These are phyloP conservation scores for Pestalotiopsis sp. DNA, from an alignment of 2,329 filamentous ascomycete genomes.

Conservation along the genomic window DNA sequence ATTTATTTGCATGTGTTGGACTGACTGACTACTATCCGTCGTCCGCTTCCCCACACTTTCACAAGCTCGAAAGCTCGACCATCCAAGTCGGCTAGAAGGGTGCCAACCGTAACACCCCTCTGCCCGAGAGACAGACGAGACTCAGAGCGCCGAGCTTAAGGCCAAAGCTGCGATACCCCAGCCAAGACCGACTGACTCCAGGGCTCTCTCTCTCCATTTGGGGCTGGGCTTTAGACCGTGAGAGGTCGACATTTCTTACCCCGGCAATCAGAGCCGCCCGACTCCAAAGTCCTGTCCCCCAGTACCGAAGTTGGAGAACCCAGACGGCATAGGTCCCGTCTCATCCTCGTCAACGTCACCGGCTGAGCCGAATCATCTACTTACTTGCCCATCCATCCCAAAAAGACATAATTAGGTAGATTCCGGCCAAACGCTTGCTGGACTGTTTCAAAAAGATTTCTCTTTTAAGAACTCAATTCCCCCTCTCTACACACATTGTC, in stretches of 20 bases:
- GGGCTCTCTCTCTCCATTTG: no score
- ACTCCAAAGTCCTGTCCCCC: not conserved
- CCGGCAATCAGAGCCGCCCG: conserved; percentile 7
- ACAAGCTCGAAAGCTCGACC: conserved; percentile 28
- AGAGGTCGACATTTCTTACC: conserved; percentile 5
- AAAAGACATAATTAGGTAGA: not conserved
- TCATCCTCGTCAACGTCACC: conserved; percentile 13
- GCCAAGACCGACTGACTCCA: not conserved
- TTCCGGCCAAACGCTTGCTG: not conserved
- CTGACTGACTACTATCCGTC: not conserved
- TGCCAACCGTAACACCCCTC: conserved; percentile 9
- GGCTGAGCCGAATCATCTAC: not conserved
- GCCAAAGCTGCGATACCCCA: not conserved
- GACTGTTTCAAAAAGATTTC: not conserved
- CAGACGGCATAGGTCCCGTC: conserved; percentile 6
- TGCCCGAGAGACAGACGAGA: conserved; percentile 6
- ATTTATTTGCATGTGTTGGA: not conserved
- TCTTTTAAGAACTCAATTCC: conserved; percentile 2
- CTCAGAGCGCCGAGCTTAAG: conserved; percentile 15
- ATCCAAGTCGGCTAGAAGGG: conserved; percentile 12
- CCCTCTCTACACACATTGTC: not conserved
- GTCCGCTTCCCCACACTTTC: conserved; percentile 34
- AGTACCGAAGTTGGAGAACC: conserved; percentile 14
- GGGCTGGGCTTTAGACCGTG: not conserved
- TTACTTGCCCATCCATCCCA: not conserved